A percentile compares a stretch with the other conserved stretches of the same genome.
These are phyloP conservation scores for Samsoniella hepiali DNA, from an alignment of 2,329 filamentous ascomycete genomes.

Conservation along the genomic window DNA sequence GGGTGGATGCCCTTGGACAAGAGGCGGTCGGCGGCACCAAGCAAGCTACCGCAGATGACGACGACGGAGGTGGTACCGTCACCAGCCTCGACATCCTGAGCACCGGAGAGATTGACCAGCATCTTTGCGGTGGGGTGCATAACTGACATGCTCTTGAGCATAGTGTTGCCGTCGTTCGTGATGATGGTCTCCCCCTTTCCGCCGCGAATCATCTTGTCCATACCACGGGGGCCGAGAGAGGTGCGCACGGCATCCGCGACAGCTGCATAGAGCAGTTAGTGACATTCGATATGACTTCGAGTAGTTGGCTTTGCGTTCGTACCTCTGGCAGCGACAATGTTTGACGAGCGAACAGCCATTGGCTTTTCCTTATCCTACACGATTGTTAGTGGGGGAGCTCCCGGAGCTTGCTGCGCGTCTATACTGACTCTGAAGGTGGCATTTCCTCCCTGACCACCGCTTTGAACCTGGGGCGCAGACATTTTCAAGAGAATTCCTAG, in stretches of 20 bases:
- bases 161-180: conserved; percentile 98
- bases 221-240: conserved; percentile 90
- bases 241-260: conserved; percentile 97
- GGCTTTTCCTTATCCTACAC: conserved; percentile 91
- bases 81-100: conserved; percentile 96
- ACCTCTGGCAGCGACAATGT: conserved; percentile 97
- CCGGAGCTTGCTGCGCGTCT: conserved; percentile 30
- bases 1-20: conserved; percentile 93
- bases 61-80: conserved; percentile 98
- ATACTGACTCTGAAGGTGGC: conserved; percentile 54
- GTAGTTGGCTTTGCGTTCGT: conserved; percentile 26
- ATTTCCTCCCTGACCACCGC: conserved; percentile 44
- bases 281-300: conserved; percentile 15
- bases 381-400: conserved; percentile 38
- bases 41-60: conserved; percentile 91
- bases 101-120: conserved; percentile 94
- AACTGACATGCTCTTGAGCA: conserved; percentile 98
- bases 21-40: conserved; percentile 89
- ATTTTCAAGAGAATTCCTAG: conserved; percentile 41
- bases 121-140: conserved; percentile 99
- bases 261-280: conserved; percentile 49
- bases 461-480: conserved; percentile 37
- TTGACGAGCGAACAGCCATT: conserved; percentile 89
- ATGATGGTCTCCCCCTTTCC: conserved; percentile 97
- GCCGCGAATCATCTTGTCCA: conserved; percentile 99